Evolutionary conservation across 2,329 filamentous ascomycete species (phyloP).

Genomic region (Beauveria sp.): DNA sequence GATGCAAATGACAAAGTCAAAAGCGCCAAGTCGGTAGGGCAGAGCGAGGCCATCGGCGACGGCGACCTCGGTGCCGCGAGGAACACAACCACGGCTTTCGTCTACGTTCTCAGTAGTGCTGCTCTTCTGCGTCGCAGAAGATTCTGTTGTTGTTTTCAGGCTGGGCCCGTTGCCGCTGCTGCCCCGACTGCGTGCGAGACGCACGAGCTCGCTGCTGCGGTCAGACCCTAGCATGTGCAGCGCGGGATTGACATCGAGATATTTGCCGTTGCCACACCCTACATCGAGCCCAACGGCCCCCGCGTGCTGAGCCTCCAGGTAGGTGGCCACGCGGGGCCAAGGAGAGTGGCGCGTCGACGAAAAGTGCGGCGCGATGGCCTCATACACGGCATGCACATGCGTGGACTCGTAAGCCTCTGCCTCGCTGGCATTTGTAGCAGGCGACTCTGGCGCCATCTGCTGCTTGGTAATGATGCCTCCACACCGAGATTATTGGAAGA

Average conservation of each 20-base stretch:
- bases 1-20: slow-evolving; percentile 87
- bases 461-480: background rate
- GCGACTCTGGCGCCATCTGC: background rate
- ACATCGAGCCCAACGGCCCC: slow-evolving; percentile 83
- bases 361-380: slow-evolving; percentile 78
- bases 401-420: slow-evolving; percentile 66
- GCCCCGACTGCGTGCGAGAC: slow-evolving; percentile 34
- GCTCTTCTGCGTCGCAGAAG: background rate
- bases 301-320: slow-evolving; percentile 56
- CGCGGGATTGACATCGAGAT: slow-evolving; percentile 68
- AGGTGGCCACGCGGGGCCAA: slow-evolving; percentile 84
- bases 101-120: background rate
- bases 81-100: background rate
- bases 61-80: slow-evolving; percentile 53
- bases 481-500: background rate
- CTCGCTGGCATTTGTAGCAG: slow-evolving; percentile 3
- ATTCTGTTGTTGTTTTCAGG: background rate
- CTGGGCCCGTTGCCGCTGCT: slow-evolving; percentile 10
- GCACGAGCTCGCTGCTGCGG: slow-evolving; percentile 55
- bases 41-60: slow-evolving; percentile 80
- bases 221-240: slow-evolving; percentile 82
- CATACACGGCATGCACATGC: slow-evolving; percentile 90
- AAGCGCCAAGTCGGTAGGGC: slow-evolving; percentile 56
- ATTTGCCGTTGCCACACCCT: slow-evolving; percentile 96
- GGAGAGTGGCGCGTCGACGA: slow-evolving; percentile 74